Base-by-base conservation (phyloP, 192 early-diverging fungal species). In the Piromyces finnis region DNA sequence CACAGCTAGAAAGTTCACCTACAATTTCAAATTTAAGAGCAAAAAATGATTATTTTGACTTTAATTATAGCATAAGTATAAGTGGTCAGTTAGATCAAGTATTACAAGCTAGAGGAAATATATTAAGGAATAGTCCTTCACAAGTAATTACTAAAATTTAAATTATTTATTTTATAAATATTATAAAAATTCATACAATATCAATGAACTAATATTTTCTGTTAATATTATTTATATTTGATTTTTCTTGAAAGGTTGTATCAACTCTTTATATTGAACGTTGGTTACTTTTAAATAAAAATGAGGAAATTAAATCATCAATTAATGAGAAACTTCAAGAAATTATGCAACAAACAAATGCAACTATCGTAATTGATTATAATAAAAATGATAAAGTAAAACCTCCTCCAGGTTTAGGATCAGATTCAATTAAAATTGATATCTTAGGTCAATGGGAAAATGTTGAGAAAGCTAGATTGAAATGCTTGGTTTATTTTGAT, bases 361-460 rank as follows among this genome's bases (percentile, higher is more conserved):
- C 87, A 37, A 84, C 88, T 80, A 88, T 89, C 79, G 88, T 87
- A 28, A 84, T 84, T 51, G 81, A 87, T 29, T 86, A 85, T 12
- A 84, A 84, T 17, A 82, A 79, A 59, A 82, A 78, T 26, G 77
- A 81, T 28, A 68, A 80, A 30, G 29, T 78, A 28, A 78, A 81
- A 16, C 81, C 29, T 32, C 81, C 28, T 11, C 78, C 51, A 36
- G 84, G 79, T 77, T 80, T 81, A 30, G 28, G 32, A 68, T 84
- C 77, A 84, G 86, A 29, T 79, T 80, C 27, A 86, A 32, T 90
- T 83, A 87, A 90, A 41, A 82, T 90, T 13, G 89, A 90, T 81
- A 87, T 90, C 39, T 82, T 89, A 37, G 89, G 89, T 17, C 28
- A 81, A 15, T 81, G 83, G 81, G 84, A 87, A 37, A 83, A 81